Evolutionary conservation across 129 eudicot genomes (phyloP).

Genomic region (Daucus carota): DNA sequence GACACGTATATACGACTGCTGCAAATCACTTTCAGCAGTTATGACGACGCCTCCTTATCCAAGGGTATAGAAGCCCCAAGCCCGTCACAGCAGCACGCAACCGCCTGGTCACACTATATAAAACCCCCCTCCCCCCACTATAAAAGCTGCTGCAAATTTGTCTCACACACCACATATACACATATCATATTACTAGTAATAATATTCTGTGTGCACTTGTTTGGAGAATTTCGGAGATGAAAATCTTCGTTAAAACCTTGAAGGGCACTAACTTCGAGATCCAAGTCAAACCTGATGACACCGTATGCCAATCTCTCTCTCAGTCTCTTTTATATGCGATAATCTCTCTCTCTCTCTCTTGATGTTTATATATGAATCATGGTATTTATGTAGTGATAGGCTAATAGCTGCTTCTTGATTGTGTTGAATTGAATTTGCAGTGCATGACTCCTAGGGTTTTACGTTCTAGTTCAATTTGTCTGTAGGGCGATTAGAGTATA

Average conservation of each 20-base stretch:
- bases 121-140: not conserved
- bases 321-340: too few relatives aligned
- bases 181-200: too few relatives aligned
- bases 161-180: too few relatives aligned
- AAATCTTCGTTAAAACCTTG: not conserved
- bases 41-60: too few relatives aligned
- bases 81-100: too few relatives aligned
- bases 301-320: constrained; percentile 18
- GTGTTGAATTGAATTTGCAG: not conserved
- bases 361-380: not conserved
- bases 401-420: not conserved
- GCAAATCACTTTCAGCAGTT: too few relatives aligned
- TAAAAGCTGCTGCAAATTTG: not conserved
- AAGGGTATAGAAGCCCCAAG: too few relatives aligned
- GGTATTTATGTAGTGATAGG: too few relatives aligned
- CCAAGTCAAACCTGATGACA: not conserved
- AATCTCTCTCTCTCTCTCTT: not conserved
- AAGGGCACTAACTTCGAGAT: not conserved
- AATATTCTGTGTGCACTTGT: not conserved
- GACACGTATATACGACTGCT: too few relatives aligned
- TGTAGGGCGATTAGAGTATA: not conserved
- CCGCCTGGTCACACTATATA: too few relatives aligned
- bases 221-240: not conserved
- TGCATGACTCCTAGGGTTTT: not conserved
- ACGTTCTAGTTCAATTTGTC: not conserved